These are phyloP conservation scores for Tulasnella sp. DNA, from an alignment of 768 basidiomycete species.

Conservation along the genomic window DNA sequence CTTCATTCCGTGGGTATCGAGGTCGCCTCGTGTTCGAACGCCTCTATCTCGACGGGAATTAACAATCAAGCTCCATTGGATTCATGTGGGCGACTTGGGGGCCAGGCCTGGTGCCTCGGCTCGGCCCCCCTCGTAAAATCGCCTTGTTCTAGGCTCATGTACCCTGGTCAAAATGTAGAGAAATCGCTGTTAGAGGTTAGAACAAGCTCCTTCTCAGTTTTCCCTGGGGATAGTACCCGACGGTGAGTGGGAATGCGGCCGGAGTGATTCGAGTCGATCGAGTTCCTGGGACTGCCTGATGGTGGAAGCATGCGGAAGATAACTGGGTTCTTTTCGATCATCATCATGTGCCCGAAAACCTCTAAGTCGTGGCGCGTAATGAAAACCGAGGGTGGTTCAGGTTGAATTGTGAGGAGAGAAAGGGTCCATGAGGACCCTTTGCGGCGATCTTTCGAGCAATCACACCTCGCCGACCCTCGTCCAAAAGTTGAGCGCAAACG, in stretches of 20 bases:
- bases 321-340: background rate
- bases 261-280: background rate
- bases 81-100: background rate
- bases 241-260: background rate
- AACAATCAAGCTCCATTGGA: background rate
- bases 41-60: background rate
- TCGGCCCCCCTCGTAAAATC: background rate
- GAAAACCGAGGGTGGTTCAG: background rate
- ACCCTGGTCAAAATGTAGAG: background rate
- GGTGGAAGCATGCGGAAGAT: background rate
- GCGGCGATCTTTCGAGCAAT: background rate
- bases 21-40: background rate
- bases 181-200: background rate
- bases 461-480: background rate
- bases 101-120: background rate
- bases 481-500: background rate
- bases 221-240: background rate
- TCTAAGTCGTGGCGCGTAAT: background rate
- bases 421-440: background rate
- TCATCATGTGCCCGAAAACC: background rate
- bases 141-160: background rate
- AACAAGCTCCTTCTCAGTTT: too few species aligned
- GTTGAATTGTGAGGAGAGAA: background rate
- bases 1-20: background rate
- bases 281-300: background rate